Base-by-base conservation (phyloP, 1,284 basidiomycete species). In the Rhizoctonia solani region DNA sequence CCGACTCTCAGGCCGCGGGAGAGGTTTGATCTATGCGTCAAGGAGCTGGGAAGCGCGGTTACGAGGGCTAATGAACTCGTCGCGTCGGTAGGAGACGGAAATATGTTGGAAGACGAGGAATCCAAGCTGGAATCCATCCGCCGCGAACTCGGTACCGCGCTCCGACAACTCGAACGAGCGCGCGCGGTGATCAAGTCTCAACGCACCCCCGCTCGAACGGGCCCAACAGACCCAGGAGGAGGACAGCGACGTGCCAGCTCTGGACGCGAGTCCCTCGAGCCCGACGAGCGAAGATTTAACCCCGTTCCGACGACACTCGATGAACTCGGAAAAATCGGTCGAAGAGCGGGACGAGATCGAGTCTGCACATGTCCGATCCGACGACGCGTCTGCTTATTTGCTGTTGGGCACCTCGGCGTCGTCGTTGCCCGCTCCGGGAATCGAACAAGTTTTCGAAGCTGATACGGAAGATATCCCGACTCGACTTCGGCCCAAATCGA, bases 141-240 rank as follows among this genome's bases (percentile, higher is more conserved):
- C 11, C 82, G 84, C 8, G 88, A 90, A 72, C 81, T 92, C 3
- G 89, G 89, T 5, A 76, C 87, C 29, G 89, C 88, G 0, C 76
- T 91, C 16, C 79, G 89, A 9, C 89, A 92, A 72, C 92, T 89
- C 72, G 90, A 92, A 75, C 82, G 90, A 3, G 90, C 89, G 0
- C 79, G 87, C 14, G 85, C 85, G 50, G 80, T 81, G 9, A 77
- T 92, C 27, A 71, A 87, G 1, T 82, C 86, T 52, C 75, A 87
- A 23, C 58, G 58, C 19, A 27, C 27, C 19, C 54, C 49, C 19
- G 37, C 58, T 13, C 47, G 68, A 14, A 52, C n/a, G n/a, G n/a
- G n/a, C n/a, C n/a, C n/a, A 16, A 11, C 58, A 67, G 9, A 25
- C 41, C 25, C 59, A 67, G 1, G 70, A 32, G 11, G 68, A 68